A percentile compares a stretch with the other conserved stretches of the same genome.
phyloP scores from a whole-genome alignment of 805 yeast genomes.

The Isabelozyma pseudorhagii region DNA sequence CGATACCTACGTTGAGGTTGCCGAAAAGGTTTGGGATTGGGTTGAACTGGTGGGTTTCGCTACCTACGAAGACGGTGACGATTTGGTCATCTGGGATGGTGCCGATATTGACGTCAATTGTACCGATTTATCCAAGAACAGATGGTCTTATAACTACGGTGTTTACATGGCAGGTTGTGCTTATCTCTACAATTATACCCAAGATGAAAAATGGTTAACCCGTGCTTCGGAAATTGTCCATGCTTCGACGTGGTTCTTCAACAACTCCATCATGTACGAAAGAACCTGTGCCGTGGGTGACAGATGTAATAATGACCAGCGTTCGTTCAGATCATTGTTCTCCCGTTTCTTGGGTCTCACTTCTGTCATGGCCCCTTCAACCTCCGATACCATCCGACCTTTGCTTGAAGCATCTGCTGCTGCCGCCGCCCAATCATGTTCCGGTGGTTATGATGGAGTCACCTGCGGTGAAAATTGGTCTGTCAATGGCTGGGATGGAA shows the following conservation, averaged over 20 bases:
- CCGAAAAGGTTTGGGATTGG: slow-evolving; percentile 81
- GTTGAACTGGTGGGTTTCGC: slow-evolving; percentile 43
- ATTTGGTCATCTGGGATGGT: slow-evolving; percentile 52
- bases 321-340: slow-evolving; percentile 70
- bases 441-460: slow-evolving; percentile 81
- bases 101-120: slow-evolving; percentile 48
- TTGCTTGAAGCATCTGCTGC: slow-evolving; percentile 48
- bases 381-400: slow-evolving; percentile 39
- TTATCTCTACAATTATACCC: slow-evolving; percentile 62
- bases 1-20: slow-evolving; percentile 69
- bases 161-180: slow-evolving; percentile 66
- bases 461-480: slow-evolving; percentile 85
- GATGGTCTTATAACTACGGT: slow-evolving; percentile 75
- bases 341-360: slow-evolving; percentile 63
- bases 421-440: slow-evolving; percentile 77
- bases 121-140: slow-evolving; percentile 42
- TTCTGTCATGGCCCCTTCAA: slow-evolving; percentile 50
- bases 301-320: slow-evolving; percentile 70
- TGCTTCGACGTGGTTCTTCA: slow-evolving; percentile 45
- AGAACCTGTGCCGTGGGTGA: slow-evolving; percentile 51
- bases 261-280: slow-evolving; percentile 55
- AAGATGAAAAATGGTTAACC: slow-evolving; percentile 39
- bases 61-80: slow-evolving; percentile 11
- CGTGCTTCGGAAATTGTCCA: slow-evolving; percentile 34
- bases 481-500: slow-evolving; percentile 55